Conservation (phyloP, 441 rosid genomes). For the Populus hybrid region DNA sequence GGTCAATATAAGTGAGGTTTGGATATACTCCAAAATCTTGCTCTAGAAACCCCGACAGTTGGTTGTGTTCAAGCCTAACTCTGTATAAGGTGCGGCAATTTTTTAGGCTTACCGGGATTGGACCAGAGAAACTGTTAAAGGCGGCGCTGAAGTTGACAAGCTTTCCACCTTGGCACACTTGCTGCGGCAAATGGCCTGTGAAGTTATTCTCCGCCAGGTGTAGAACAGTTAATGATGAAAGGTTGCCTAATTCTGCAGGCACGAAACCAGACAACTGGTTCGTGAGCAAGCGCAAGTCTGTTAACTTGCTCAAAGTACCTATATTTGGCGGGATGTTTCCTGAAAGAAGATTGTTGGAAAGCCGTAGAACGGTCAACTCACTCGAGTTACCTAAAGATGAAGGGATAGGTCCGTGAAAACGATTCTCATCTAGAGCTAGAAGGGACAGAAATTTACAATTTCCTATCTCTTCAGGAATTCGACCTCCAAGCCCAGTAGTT, state of each 20-base stretch:
- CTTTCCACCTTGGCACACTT: conserved; percentile 28
- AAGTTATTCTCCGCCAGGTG: conserved; percentile 21
- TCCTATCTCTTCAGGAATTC: conserved; percentile 32
- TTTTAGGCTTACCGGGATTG: conserved; percentile 28
- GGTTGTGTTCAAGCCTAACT: conserved; percentile 35
- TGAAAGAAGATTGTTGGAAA: conserved; percentile 18
- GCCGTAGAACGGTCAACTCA: conserved; percentile 8
- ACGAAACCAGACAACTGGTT: conserved; percentile 25
- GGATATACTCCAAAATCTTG: conserved; percentile 34
- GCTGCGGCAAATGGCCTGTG: conserved; percentile 25
- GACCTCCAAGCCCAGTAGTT: conserved; percentile 19
- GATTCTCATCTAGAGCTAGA: conserved; percentile 20
- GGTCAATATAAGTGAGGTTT: conserved; percentile 28
- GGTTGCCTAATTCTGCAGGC: conserved; percentile 29
- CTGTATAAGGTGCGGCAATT: conserved; percentile 28
- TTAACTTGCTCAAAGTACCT: conserved; percentile 18
- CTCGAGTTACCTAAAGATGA: conserved; percentile 30
- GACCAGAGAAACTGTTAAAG: conserved; percentile 33
- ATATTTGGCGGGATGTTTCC: conserved; percentile 26
- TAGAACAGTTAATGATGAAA: conserved; percentile 16
- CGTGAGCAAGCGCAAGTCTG: not conserved
- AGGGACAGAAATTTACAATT: conserved; percentile 19
- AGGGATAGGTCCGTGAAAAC: conserved; percentile 32
- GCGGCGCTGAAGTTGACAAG: conserved; percentile 23
- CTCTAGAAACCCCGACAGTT: conserved; percentile 26